A percentile compares a stretch with the other conserved stretches of the same genome.
phyloP scores from a whole-genome alignment of 2,329 filamentous ascomycete species.

The Zasmidium angulare region DNA sequence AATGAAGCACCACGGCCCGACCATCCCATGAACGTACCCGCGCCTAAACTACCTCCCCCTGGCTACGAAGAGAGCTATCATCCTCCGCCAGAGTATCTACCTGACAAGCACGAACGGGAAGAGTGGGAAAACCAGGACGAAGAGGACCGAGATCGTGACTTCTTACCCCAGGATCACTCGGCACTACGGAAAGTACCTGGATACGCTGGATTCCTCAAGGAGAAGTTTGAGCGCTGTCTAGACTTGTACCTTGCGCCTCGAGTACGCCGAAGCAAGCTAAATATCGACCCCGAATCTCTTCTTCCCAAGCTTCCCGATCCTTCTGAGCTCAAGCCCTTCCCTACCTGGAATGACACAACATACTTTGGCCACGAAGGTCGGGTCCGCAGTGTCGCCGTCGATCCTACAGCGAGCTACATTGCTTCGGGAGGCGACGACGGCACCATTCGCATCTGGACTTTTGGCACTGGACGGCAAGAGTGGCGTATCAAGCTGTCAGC shows the following conservation, averaged over 20 bases:
- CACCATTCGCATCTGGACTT: conserved; percentile 85
- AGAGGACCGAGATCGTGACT: conserved; percentile 88
- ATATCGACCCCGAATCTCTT: conserved; percentile 91
- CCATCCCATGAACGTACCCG: conserved; percentile 91
- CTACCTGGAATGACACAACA: conserved; percentile 81
- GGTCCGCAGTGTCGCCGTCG: conserved; percentile 80
- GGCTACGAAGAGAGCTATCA: conserved; percentile 97
- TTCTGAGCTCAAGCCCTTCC: conserved; percentile 92
- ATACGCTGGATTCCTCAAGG: conserved; percentile 86
- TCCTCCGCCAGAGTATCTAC: conserved; percentile 90
- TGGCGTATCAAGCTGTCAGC: conserved; percentile 79
- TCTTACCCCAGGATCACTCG: conserved; percentile 77
- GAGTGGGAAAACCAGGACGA: conserved; percentile 83
- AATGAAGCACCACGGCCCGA: conserved; percentile 81
- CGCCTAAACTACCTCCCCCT: conserved; percentile 88
- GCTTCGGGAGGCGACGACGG: conserved; percentile 95
- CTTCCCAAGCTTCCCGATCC: conserved; percentile 90
- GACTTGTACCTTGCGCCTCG: conserved; percentile 94
- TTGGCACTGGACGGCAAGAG: conserved; percentile 80
- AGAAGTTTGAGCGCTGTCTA: conserved; percentile 91
- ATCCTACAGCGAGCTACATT: conserved; percentile 80
- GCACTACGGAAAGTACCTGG: conserved; percentile 88
- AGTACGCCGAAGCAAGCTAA: conserved; percentile 87
- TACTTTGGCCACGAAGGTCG: conserved; percentile 87
- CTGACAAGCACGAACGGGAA: conserved; percentile 77